phyloP scores from a whole-genome alignment of 768 basidiomycete genomes.

The Amanita rubescens region DNA sequence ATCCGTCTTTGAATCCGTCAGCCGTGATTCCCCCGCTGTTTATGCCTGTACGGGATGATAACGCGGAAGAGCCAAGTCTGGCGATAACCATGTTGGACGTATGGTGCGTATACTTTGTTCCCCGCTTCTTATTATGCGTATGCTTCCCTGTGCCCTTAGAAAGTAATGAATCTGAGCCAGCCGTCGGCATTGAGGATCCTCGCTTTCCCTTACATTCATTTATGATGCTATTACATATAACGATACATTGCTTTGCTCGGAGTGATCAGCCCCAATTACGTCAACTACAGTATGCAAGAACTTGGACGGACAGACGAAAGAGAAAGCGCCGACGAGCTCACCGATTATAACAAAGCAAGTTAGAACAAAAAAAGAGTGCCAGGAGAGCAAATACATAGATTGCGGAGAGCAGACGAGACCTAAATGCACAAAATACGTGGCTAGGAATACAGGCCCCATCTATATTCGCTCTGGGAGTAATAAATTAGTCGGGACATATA shows the following conservation, averaged over 20 bases:
- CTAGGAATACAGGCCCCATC: constrained; percentile 2
- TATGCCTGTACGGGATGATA: constrained; percentile 15
- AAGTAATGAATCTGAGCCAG: neutral
- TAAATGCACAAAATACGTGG: neutral
- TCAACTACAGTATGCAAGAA: neutral
- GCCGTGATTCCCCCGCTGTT: constrained; percentile 20
- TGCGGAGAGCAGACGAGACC: neutral
- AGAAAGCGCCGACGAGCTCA: neutral
- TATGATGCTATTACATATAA: neutral
- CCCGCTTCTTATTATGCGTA: neutral
- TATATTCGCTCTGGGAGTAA: neutral
- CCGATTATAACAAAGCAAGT: neutral
- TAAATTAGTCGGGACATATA: constrained; percentile 3
- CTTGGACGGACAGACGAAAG: too few relatives aligned
- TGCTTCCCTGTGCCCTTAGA: neutral
- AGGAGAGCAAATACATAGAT: constrained; percentile 2
- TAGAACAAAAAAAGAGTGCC: neutral
- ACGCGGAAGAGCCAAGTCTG: constrained; percentile 2
- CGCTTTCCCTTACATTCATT: neutral
- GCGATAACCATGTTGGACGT: neutral
- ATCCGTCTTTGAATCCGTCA: constrained; percentile 16
- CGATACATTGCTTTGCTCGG: neutral
- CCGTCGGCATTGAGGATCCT: neutral
- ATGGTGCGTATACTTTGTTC: neutral
- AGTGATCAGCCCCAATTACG: neutral